Evolutionary conservation across 306 rosid genomes (phyloP).

Genomic region (Begonia masoniana): DNA sequence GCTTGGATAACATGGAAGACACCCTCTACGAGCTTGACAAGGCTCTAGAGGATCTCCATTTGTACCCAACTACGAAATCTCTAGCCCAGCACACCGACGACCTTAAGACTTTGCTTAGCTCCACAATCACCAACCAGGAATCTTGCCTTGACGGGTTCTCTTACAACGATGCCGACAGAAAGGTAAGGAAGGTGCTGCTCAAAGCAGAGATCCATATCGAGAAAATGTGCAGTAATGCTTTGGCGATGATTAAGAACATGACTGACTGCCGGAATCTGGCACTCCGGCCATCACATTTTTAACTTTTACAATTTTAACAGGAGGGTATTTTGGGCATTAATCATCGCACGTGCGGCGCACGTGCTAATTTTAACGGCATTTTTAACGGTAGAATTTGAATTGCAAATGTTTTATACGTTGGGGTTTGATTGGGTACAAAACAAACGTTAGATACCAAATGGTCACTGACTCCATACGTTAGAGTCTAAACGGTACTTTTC

Average conservation of each 20-base stretch:
- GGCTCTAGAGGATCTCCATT: slow-evolving; percentile 22
- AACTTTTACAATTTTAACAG: too few species aligned
- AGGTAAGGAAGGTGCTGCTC: slow-evolving; percentile 24
- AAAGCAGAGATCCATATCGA: slow-evolving; percentile 47
- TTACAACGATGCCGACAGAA: slow-evolving; percentile 32
- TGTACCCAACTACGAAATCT: slow-evolving; percentile 35
- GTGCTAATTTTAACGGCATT: too few species aligned
- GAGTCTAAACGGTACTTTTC: too few species aligned
- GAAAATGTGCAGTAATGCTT: slow-evolving; percentile 56
- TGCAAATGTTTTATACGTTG: too few species aligned
- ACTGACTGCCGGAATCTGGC: too few species aligned
- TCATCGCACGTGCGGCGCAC: too few species aligned
- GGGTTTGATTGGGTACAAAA: too few species aligned
- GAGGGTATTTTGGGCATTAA: too few species aligned
- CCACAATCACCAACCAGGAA: slow-evolving; percentile 82
- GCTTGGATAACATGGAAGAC: slow-evolving; percentile 48
- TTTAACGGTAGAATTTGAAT: too few species aligned
- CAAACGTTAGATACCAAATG: too few species aligned
- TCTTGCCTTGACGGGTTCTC: slow-evolving; percentile 88
- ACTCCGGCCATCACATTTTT: too few species aligned
- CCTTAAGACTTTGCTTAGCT: slow-evolving; percentile 51
- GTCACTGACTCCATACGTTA: too few species aligned
- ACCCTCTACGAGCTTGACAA: slow-evolving; percentile 49
- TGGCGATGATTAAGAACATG: slow-evolving; percentile 72
- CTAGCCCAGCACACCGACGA: slow-evolving; percentile 50